Conservation (phyloP, 2,329 filamentous ascomycete species). For the Botrytis pseudocinerea region DNA sequence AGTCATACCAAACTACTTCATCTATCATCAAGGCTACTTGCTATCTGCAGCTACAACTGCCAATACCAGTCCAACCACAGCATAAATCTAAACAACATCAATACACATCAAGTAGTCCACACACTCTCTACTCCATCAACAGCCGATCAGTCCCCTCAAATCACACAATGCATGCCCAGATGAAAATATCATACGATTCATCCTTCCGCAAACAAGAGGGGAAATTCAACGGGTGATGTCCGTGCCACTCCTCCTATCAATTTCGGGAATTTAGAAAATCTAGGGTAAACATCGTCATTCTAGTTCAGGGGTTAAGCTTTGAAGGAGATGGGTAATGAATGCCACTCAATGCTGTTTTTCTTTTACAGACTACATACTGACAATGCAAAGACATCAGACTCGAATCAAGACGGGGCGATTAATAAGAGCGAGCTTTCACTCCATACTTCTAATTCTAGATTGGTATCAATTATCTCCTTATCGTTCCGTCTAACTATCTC, state of each 20-base stretch:
- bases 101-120: not conserved
- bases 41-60: not conserved
- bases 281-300: not conserved
- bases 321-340: not conserved
- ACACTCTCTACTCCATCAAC: not conserved
- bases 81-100: not conserved
- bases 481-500: not conserved
- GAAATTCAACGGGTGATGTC: not conserved
- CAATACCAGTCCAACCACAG: not conserved
- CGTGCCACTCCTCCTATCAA: slow-evolving; percentile 4
- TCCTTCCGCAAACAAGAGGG: not conserved
- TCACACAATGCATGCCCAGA: not conserved
- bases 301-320: slow-evolving; percentile 4
- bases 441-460: slow-evolving; percentile 20
- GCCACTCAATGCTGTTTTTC: not conserved
- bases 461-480: slow-evolving; percentile 7
- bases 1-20: not conserved
- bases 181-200: not conserved
- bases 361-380: too few species aligned
- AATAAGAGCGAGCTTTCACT: not conserved
- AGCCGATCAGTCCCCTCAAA: not conserved
- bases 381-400: not conserved
- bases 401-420: not conserved
- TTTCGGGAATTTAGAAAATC: not conserved
- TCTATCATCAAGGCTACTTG: not conserved